phyloP scores from a whole-genome alignment of 2,329 filamentous ascomycete genomes.

The Colletotrichum tofieldiae region DNA sequence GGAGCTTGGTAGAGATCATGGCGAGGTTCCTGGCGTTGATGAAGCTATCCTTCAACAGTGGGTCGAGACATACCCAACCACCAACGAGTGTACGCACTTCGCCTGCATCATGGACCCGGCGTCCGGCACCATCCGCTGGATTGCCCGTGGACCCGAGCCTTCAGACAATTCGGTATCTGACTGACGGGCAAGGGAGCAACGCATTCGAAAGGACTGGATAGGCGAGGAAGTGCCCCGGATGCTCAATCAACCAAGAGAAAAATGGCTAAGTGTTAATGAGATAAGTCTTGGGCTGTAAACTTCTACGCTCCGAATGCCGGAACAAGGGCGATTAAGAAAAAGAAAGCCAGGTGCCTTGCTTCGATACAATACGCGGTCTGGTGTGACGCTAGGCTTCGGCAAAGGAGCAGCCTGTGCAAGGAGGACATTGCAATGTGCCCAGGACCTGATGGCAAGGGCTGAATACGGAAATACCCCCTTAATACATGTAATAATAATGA shows the following conservation, averaged over 20 bases:
- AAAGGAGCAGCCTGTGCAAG: background rate
- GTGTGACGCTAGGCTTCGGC: background rate
- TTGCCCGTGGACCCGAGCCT: slow-evolving; percentile 42
- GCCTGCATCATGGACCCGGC: slow-evolving; percentile 70
- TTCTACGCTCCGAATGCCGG: background rate
- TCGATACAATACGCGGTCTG: background rate
- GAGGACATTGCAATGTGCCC: background rate
- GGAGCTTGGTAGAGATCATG: background rate
- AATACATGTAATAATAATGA: background rate
- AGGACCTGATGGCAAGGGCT: background rate
- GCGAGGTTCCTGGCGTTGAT: slow-evolving; percentile 45
- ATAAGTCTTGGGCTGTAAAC: background rate
- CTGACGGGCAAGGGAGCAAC: too few relatives aligned
- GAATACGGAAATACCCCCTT: too few relatives aligned
- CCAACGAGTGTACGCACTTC: slow-evolving; percentile 73
- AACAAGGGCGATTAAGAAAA: background rate
- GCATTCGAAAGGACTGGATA: background rate
- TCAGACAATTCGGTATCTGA: background rate
- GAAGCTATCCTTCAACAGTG: slow-evolving; percentile 59
- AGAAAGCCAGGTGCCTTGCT: background rate
- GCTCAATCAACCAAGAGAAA: background rate
- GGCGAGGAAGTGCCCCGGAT: background rate
- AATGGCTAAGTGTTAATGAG: too few relatives aligned
- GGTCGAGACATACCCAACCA: slow-evolving; percentile 67
- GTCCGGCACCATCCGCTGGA: slow-evolving; percentile 63